Evolutionary conservation across 495 filamentous ascomycete genomes (phyloP), one percentile per base, ranked within the genome.

Genomic region (Geoglossum glabrum): DNA sequence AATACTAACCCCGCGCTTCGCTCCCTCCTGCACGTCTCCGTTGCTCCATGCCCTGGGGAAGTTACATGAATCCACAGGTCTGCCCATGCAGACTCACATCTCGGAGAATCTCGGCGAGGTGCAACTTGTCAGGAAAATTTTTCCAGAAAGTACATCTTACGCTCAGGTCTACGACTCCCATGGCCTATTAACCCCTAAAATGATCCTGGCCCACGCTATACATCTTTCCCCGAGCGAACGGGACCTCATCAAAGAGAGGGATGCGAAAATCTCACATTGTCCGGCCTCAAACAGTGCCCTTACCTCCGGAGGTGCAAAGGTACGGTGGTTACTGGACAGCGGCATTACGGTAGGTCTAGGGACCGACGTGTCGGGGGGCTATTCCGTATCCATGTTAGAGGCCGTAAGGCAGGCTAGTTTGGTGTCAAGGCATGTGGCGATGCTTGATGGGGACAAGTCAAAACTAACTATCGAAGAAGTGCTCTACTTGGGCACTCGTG

Each of bases 1-100:
- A 0, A 86, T 97, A 59, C 67, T 98, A 59, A 98, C 92, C 0
- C 92, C 92, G 0, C 78, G 92, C 19, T 98, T 98, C 65, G 92
- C 86, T 0, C 89, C 86, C 0, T 76, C 77, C 3, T 96, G 92
- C 62, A 77, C 79, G 0, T 57, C 66, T 0, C 69, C 76, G 4
- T 70, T 80, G 13, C 74, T 98, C 63, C 17, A 63, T 3, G 67
- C 62, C 0, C 79, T 96, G 0, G 90, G 82, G 23, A 60, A 69
- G 3, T 71, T 95, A 0, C 81, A 84, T 0, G 65, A 67, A 9
- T 72, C 78, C 31, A 77, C 76, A 13, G 66, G 69, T 8, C 67
- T 90, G 0, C 81, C 81, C 13, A 77, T 88, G 54, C 92, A 98
- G 70, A 98, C 92, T 0, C 92, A 98, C 70, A 83, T 98, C 66